Percentiles rank a stretch among this genome's conserved stretches.
Evolutionary conservation across 352 stramenopile genomes (phyloP).

Genomic region (Elongisporangium anandrum): DNA sequence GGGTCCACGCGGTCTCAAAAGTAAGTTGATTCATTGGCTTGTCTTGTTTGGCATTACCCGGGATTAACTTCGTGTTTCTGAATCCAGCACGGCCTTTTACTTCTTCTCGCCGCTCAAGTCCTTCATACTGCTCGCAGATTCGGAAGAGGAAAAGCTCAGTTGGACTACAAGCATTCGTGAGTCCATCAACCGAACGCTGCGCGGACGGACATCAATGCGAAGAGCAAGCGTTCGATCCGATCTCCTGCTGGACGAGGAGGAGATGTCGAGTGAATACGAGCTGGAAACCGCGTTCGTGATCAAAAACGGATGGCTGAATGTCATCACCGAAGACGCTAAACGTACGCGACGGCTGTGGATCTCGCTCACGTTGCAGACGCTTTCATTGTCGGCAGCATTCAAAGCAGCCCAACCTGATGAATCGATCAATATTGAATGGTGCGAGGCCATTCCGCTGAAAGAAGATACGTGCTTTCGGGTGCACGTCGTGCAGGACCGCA

Average conservation of each 20-base stretch:
- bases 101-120: slow-evolving; percentile 86
- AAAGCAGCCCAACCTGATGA: slow-evolving; percentile 66
- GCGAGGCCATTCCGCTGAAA: slow-evolving; percentile 44
- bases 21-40: slow-evolving; percentile 18
- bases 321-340: slow-evolving; percentile 33
- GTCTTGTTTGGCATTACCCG: not conserved
- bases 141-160: slow-evolving; percentile 47
- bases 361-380: slow-evolving; percentile 67
- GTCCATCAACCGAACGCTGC: slow-evolving; percentile 53
- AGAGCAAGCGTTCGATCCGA: slow-evolving; percentile 61
- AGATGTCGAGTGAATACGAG: slow-evolving; percentile 51
- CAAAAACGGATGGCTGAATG: slow-evolving; percentile 85
- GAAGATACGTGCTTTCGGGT: slow-evolving; percentile 52
- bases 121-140: slow-evolving; percentile 75
- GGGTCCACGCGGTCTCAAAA: slow-evolving; percentile 32
- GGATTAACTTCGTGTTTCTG: slow-evolving; percentile 4
- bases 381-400: slow-evolving; percentile 65
- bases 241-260: slow-evolving; percentile 57
- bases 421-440: slow-evolving; percentile 55
- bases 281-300: slow-evolving; percentile 72
- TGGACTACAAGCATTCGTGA: slow-evolving; percentile 69
- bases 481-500: slow-evolving; percentile 30
- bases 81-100: slow-evolving; percentile 59
- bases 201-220: slow-evolving; percentile 35
- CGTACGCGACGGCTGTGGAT: slow-evolving; percentile 60